Conservation (phyloP, 495 filamentous ascomycete genomes). For the Ramalina intermedia region DNA sequence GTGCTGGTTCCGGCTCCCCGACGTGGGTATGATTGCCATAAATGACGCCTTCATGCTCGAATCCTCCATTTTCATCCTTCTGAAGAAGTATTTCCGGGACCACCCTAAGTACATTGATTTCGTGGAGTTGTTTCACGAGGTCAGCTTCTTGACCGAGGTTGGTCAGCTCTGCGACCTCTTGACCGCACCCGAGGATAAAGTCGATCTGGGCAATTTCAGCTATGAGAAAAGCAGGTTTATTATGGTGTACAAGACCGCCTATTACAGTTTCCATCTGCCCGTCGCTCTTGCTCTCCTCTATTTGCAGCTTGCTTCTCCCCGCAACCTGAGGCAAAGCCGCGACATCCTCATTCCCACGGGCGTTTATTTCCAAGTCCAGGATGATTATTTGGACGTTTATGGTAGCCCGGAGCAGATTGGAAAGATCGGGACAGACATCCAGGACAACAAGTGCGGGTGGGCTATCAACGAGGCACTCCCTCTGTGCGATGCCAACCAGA, state of each 20-base stretch:
- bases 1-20: conserved; percentile 84
- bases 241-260: conserved; percentile 98
- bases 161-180: conserved; percentile 90
- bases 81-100: conserved; percentile 81
- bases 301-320: conserved; percentile 62
- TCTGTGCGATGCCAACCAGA: conserved; percentile 64
- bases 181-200: conserved; percentile 83
- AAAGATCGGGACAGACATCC: conserved; percentile 97
- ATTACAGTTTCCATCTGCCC: conserved; percentile 96
- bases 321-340: conserved; percentile 73
- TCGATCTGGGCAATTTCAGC: conserved; percentile 81
- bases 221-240: conserved; percentile 96
- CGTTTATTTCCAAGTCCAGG: conserved; percentile 97
- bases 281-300: conserved; percentile 81
- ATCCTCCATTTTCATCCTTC: conserved; percentile 70
- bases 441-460: conserved; percentile 99
- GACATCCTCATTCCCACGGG: conserved; percentile 96
- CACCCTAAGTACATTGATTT: conserved; percentile 80
- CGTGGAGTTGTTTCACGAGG: conserved; percentile 89
- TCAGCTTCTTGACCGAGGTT: conserved; percentile 82
- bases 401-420: conserved; percentile 81
- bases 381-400: conserved; percentile 97
- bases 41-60: conserved; percentile 98
- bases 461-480: conserved; percentile 83
- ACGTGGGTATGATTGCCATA: conserved; percentile 88